phyloP scores from a whole-genome alignment of 139 green algal genomes.

The Chlamydomonas applanata region DNA sequence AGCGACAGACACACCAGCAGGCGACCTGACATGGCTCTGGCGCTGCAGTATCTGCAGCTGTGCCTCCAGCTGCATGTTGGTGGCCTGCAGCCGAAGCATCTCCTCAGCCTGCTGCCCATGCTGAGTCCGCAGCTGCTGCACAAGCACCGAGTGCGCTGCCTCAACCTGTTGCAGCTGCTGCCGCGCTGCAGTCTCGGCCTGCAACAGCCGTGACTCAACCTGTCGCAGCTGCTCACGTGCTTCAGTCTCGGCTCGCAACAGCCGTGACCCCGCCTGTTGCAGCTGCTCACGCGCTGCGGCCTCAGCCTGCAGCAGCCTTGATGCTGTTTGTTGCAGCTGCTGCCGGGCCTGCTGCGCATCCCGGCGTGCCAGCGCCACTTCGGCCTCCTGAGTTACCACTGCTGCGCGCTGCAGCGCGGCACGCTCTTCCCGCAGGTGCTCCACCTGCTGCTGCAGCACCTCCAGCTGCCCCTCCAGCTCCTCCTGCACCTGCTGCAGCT shows the following conservation, averaged over 20 bases:
- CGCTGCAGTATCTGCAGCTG: conserved; percentile 4
- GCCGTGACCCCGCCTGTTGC: neutral
- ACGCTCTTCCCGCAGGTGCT: neutral
- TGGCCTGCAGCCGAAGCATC: neutral
- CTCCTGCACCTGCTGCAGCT: conserved; percentile 5
- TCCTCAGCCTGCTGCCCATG: conserved; percentile 2
- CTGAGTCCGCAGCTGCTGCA: neutral
- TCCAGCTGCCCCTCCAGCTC: neutral
- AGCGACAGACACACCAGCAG: neutral
- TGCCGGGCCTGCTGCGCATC: neutral
- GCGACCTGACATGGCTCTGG: neutral
- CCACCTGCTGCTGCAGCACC: neutral
- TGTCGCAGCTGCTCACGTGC: neutral
- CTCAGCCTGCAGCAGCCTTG: neutral
- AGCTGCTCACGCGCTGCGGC: neutral
- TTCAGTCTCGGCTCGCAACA: neutral
- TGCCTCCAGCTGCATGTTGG: conserved; percentile 3
- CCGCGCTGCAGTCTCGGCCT: neutral
- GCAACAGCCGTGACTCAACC: neutral
- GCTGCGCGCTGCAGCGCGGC: neutral
- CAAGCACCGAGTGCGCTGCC: conserved; percentile 2
- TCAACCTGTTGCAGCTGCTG: conserved; percentile 13
- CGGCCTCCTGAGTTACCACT: neutral
- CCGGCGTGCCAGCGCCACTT: neutral
- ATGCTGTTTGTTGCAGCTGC: neutral